Percentiles rank a stretch among this genome's conserved stretches.
Conservation (phyloP, 768 basidiomycete genomes). For the Boletus coccyginus region DNA sequence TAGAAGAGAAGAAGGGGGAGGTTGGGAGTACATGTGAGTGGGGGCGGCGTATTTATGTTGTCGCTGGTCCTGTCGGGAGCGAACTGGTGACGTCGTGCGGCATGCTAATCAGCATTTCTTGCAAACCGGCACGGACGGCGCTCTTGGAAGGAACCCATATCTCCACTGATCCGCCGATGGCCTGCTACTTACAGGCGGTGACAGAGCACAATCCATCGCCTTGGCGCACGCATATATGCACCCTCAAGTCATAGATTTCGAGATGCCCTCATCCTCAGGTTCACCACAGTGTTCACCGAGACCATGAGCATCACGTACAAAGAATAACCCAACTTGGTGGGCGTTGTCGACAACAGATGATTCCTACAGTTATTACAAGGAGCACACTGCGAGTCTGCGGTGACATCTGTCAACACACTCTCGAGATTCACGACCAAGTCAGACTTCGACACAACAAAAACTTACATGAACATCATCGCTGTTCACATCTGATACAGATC, state of each 20-base stretch:
- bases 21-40: background rate
- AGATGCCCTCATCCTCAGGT: background rate
- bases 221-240: constrained; percentile 5
- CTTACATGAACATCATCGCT: background rate
- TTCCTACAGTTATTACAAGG: background rate
- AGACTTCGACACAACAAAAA: background rate
- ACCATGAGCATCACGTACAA: background rate
- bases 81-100: constrained; percentile 14
- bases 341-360: background rate
- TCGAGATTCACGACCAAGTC: background rate
- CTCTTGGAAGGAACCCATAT: no score
- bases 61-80: no score
- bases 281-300: background rate
- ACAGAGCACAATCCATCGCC: background rate
- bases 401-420: background rate
- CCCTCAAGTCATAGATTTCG: background rate
- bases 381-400: background rate
- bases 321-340: no score
- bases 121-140: no score
- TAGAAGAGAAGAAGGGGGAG: background rate
- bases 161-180: background rate
- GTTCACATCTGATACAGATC: background rate
- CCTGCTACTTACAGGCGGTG: background rate
- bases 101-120: constrained; percentile 8
- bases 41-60: constrained; percentile 23